Conservation (phyloP, 192 early-diverging fungal genomes). For the Thoreauomyces humboldtii region DNA sequence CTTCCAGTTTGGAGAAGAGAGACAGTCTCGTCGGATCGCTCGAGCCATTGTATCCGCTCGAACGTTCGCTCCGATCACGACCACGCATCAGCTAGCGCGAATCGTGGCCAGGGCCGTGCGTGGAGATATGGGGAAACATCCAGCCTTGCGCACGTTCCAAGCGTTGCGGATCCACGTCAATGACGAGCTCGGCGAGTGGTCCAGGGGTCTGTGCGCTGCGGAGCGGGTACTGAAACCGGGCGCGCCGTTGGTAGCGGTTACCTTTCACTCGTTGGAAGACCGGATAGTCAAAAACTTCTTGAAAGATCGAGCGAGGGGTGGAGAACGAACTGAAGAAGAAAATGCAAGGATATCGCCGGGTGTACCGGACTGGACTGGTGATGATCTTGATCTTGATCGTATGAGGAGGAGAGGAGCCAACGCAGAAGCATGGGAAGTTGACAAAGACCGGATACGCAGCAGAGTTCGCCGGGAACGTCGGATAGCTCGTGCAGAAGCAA, state of each 20-base stretch:
- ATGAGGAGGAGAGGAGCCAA: too few species aligned
- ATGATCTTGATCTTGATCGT: too few species aligned
- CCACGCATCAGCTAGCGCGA: slow-evolving; percentile 55
- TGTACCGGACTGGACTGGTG: too few species aligned
- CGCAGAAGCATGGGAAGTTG: slow-evolving; percentile 3
- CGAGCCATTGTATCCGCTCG: slow-evolving; percentile 59
- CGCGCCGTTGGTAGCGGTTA: slow-evolving; percentile 58
- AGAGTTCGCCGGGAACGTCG: too few species aligned
- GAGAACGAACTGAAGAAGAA: too few species aligned
- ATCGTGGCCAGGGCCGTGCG: slow-evolving; percentile 48
- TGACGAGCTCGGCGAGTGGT: slow-evolving; percentile 66
- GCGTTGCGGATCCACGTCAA: slow-evolving; percentile 68
- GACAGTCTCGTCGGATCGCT: slow-evolving; percentile 57
- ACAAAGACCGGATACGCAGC: too few species aligned
- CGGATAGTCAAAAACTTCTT: slow-evolving; percentile 66
- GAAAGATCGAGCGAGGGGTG: too few species aligned
- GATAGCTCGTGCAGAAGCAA: slow-evolving; percentile 12
- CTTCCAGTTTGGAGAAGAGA: slow-evolving; percentile 64
- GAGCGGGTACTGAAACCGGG: slow-evolving; percentile 50
- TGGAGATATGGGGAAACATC: slow-evolving; percentile 41
- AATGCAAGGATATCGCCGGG: too few species aligned
- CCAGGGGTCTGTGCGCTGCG: slow-evolving; percentile 48
- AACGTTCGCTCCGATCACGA: slow-evolving; percentile 42
- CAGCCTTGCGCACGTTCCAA: slow-evolving; percentile 58
- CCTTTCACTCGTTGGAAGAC: slow-evolving; percentile 77